phyloP scores from a whole-genome alignment of 2,329 filamentous ascomycete species.

The Bretziella fagacearum region DNA sequence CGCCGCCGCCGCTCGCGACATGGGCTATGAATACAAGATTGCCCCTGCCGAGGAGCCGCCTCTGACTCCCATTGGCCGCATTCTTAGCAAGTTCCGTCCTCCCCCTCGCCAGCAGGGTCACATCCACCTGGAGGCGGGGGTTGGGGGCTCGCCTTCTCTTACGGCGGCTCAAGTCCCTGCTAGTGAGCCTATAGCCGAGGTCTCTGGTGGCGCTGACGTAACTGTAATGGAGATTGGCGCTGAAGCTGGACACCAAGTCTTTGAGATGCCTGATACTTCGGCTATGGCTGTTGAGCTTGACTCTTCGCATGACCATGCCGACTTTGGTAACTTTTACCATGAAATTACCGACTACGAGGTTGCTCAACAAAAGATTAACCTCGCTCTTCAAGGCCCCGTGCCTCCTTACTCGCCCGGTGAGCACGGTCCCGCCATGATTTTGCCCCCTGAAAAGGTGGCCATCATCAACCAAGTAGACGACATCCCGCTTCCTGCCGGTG shows the following conservation, averaged over 20 bases:
- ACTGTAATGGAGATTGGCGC: constrained; percentile 24
- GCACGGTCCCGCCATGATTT: neutral
- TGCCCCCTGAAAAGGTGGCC: constrained; percentile 7
- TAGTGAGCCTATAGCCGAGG: constrained; percentile 15
- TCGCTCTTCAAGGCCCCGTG: constrained; percentile 33
- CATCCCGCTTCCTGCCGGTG: constrained; percentile 12
- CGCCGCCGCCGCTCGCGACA: too few relatives aligned
- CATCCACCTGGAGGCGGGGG: too few relatives aligned
- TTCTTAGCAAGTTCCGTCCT: constrained; percentile 26
- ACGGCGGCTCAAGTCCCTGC: constrained; percentile 14
- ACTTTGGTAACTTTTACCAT: constrained; percentile 23
- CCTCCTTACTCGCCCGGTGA: constrained; percentile 32
- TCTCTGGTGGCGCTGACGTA: constrained; percentile 4
- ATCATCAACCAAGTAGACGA: neutral
- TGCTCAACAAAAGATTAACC: constrained; percentile 33
- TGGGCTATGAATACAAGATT: constrained; percentile 17
- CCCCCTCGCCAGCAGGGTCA: neutral
- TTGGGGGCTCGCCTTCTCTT: neutral
- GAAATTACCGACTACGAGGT: constrained; percentile 33
- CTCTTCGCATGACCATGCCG: constrained; percentile 22
- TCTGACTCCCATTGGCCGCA: constrained; percentile 23
- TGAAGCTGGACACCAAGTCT: constrained; percentile 31
- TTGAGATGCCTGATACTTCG: constrained; percentile 32
- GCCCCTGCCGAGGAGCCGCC: constrained; percentile 19
- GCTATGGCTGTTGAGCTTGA: constrained; percentile 25